A percentile compares a stretch with the other conserved stretches of the same genome.
phyloP scores from a whole-genome alignment of 208 protist species.

The Trypanosoma brucei region DNA sequence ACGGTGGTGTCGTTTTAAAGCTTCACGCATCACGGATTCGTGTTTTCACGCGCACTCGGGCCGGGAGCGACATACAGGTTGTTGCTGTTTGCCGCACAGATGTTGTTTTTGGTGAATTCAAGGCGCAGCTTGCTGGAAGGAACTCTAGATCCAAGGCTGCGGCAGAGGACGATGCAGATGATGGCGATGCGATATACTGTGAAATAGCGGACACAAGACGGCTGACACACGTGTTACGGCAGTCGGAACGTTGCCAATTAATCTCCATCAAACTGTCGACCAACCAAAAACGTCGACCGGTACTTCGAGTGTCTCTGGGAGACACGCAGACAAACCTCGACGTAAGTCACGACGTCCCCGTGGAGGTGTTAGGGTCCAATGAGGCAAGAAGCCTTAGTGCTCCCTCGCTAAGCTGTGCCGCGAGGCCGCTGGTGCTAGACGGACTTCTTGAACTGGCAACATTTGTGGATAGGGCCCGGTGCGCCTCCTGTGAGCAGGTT shows the following conservation, averaged over 20 bases:
- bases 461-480: slow-evolving; percentile 74
- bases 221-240: slow-evolving; percentile 60
- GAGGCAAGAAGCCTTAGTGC: slow-evolving; percentile 48
- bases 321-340: slow-evolving; percentile 38
- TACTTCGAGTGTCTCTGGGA: slow-evolving; percentile 39
- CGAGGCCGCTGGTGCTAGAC: slow-evolving; percentile 50
- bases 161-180: neutral
- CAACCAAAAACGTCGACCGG: slow-evolving; percentile 18
- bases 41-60: slow-evolving; percentile 60
- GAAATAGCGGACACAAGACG: slow-evolving; percentile 63
- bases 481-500: slow-evolving; percentile 51
- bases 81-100: slow-evolving; percentile 62
- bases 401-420: slow-evolving; percentile 44
- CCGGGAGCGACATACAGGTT: slow-evolving; percentile 63
- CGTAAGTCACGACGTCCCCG: slow-evolving; percentile 72
- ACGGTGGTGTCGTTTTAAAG: slow-evolving; percentile 49
- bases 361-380: slow-evolving; percentile 55
- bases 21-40: slow-evolving; percentile 54
- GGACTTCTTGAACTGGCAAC: slow-evolving; percentile 57
- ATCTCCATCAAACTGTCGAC: slow-evolving; percentile 50
- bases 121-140: slow-evolving; percentile 26
- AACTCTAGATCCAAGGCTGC: neutral
- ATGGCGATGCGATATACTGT: slow-evolving; percentile 69
- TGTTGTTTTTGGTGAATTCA: slow-evolving; percentile 64
- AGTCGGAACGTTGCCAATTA: slow-evolving; percentile 38